Conservation (phyloP, 2,329 filamentous ascomycete species). For the Pseudopyricularia cyperi region DNA sequence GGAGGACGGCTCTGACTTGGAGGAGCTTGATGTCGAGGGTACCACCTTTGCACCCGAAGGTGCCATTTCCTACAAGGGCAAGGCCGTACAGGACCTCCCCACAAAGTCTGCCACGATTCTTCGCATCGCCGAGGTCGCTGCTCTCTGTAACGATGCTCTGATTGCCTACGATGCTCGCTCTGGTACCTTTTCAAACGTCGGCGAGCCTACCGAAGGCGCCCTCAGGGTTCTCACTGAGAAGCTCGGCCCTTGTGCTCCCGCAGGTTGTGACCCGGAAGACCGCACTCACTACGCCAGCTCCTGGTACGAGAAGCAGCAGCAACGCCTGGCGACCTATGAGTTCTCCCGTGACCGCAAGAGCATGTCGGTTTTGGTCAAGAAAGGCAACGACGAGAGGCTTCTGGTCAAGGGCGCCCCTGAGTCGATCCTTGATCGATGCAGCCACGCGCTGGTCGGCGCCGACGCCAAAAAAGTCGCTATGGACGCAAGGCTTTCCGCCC, state of each 20-base stretch:
- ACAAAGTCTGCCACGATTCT: constrained; percentile 62
- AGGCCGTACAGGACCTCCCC: constrained; percentile 54
- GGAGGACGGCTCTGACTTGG: constrained; percentile 58
- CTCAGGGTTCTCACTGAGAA: constrained; percentile 87
- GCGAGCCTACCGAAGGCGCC: constrained; percentile 91
- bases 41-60: constrained; percentile 85
- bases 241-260: constrained; percentile 66
- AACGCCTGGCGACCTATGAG: constrained; percentile 77
- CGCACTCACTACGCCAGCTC: constrained; percentile 71
- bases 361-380: constrained; percentile 87
- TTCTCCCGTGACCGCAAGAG: constrained; percentile 98
- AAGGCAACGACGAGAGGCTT: constrained; percentile 59
- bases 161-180: constrained; percentile 70
- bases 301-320: constrained; percentile 66
- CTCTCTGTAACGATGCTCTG: constrained; percentile 79
- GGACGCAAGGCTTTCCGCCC: constrained; percentile 51
- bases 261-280: constrained; percentile 38
- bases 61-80: constrained; percentile 55
- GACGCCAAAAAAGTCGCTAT: constrained; percentile 67
- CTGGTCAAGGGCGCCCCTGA: constrained; percentile 96
- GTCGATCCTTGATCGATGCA: constrained; percentile 85
- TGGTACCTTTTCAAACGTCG: constrained; percentile 66
- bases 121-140: constrained; percentile 60
- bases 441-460: constrained; percentile 63
- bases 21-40: constrained; percentile 81